A percentile compares a stretch with the other conserved stretches of the same genome.
Conservation (phyloP, 208 protist genomes). For the Trypanosomatidae sp. region DNA sequence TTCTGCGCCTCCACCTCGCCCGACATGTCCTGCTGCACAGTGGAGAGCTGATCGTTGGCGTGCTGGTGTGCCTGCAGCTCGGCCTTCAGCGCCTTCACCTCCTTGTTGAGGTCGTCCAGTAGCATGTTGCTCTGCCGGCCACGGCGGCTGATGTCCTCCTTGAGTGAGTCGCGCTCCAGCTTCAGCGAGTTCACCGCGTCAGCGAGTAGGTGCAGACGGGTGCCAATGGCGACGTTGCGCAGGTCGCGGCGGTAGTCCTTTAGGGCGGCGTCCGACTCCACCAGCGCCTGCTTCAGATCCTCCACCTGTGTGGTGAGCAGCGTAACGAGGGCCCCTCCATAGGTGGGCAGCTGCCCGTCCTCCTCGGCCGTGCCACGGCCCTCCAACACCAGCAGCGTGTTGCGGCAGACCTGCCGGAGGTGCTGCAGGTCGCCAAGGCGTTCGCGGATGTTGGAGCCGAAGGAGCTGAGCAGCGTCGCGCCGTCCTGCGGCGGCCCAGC, state of each 20-base stretch:
- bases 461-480: too few relatives aligned
- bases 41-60: background rate
- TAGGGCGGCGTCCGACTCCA: slow-evolving; percentile 42
- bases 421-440: slow-evolving; percentile 49
- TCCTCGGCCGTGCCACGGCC: slow-evolving; percentile 26
- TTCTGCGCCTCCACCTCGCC: slow-evolving; percentile 21
- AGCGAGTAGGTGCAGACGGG: slow-evolving; percentile 34
- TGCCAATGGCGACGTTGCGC: slow-evolving; percentile 28
- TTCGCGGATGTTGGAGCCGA: slow-evolving; percentile 14
- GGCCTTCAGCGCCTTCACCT: slow-evolving; percentile 17
- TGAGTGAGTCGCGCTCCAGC: slow-evolving; percentile 39
- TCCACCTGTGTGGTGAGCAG: slow-evolving; percentile 37
- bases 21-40: background rate
- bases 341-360: slow-evolving; percentile 4
- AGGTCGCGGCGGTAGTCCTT: slow-evolving; percentile 13
- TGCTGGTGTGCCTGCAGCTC: slow-evolving; percentile 5
- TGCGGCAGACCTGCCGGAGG: slow-evolving; percentile 34
- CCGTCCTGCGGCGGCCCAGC: background rate
- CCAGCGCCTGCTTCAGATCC: slow-evolving; percentile 43
- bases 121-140: slow-evolving; percentile 34
- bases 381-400: slow-evolving; percentile 41
- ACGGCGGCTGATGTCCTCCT: slow-evolving; percentile 40
- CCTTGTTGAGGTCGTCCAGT: slow-evolving; percentile 23
- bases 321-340: slow-evolving; percentile 16
- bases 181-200: slow-evolving; percentile 33